These are phyloP conservation scores for Pseudogymnoascus verrucosus DNA, from an alignment of 2,329 filamentous ascomycete species.

Conservation along the genomic window DNA sequence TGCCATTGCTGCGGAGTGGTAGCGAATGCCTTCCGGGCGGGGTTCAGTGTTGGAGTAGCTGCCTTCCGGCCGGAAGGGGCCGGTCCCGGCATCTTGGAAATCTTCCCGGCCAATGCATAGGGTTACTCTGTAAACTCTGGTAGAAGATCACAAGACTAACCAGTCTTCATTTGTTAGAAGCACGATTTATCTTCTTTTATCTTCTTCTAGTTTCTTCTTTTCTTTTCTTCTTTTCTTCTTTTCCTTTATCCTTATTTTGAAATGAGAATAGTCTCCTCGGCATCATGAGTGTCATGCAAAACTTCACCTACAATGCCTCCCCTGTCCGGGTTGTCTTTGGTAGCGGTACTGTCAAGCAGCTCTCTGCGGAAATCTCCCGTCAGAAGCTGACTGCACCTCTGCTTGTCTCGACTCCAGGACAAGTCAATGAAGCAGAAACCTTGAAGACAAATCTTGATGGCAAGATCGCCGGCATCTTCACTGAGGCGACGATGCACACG, in stretches of 20 bases:
- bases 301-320: constrained; percentile 47
- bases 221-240: not conserved
- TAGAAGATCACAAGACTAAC: not conserved
- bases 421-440: constrained; percentile 36
- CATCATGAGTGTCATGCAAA: not conserved
- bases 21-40: not conserved
- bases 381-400: constrained; percentile 42
- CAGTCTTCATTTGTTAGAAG: not conserved
- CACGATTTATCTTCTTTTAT: not conserved
- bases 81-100: not conserved
- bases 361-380: constrained; percentile 36
- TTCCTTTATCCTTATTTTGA: not conserved
- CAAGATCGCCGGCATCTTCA: constrained; percentile 43
- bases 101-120: not conserved
- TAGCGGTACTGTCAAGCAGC: constrained; percentile 42
- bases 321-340: constrained; percentile 50
- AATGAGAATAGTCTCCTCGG: not conserved
- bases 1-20: not conserved
- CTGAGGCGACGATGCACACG: constrained; percentile 55
- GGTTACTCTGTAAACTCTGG: not conserved
- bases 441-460: constrained; percentile 35
- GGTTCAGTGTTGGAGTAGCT: not conserved
- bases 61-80: not conserved
- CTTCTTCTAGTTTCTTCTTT: not conserved
- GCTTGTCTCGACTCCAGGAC: constrained; percentile 47